phyloP scores from a whole-genome alignment of 352 stramenopile species.

The Thraustochytrium sp. region DNA sequence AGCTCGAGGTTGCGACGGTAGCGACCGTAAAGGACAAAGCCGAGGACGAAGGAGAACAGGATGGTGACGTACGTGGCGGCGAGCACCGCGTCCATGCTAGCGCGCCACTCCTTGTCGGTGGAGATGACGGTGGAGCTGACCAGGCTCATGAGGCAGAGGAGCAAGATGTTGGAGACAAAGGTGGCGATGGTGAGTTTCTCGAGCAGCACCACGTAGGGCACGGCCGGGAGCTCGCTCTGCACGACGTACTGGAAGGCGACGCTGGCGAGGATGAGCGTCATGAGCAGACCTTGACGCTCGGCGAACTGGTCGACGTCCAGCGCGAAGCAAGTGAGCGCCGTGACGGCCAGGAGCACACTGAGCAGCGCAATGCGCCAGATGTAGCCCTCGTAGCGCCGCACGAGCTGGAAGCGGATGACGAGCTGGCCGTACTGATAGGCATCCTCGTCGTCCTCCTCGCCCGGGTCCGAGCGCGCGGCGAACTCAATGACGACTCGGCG shows the following conservation, averaged over 20 bases:
- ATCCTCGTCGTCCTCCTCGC: background rate
- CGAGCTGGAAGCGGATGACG: conserved; percentile 9
- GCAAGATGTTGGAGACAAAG: conserved; percentile 22
- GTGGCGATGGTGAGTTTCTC: conserved; percentile 15
- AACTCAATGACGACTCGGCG: conserved; percentile 13
- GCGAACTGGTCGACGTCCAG: conserved; percentile 42
- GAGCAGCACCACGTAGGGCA: conserved; percentile 36
- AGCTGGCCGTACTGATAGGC: background rate
- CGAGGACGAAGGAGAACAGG: background rate
- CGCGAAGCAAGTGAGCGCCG: background rate
- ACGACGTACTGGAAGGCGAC: conserved; percentile 47
- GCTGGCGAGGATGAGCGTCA: conserved; percentile 43
- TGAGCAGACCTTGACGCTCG: conserved; percentile 18
- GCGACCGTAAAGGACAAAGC: background rate
- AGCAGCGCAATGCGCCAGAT: conserved; percentile 4
- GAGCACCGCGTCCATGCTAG: background rate
- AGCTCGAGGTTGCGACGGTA: background rate
- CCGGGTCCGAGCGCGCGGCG: background rate
- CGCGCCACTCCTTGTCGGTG: background rate
- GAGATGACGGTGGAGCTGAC: background rate
- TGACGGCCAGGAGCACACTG: conserved; percentile 21
- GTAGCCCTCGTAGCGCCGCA: background rate
- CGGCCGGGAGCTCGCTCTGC: background rate
- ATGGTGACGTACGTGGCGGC: background rate
- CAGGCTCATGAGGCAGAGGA: background rate